These are phyloP conservation scores for Paecilomyces niveus DNA, from an alignment of 2,329 filamentous ascomycete species.

Conservation along the genomic window DNA sequence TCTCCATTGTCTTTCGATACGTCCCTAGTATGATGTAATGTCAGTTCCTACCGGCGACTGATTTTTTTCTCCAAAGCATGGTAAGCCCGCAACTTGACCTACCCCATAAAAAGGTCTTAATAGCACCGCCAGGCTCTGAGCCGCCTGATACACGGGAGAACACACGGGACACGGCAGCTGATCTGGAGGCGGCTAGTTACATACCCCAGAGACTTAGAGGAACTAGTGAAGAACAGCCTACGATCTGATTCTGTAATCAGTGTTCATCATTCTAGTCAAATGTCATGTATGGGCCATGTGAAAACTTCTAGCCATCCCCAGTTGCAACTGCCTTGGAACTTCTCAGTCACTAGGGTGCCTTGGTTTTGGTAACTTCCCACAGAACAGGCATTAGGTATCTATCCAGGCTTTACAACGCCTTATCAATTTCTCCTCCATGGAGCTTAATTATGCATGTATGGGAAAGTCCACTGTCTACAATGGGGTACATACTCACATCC, in stretches of 20 bases:
- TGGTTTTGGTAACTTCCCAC: neutral
- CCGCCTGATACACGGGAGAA: neutral
- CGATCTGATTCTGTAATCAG: neutral
- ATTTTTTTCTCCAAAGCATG: neutral
- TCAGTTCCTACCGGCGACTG: neutral
- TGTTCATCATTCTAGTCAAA: neutral
- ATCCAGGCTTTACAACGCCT: neutral
- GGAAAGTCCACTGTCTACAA: neutral
- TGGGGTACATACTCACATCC: neutral
- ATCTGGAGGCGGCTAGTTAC: neutral
- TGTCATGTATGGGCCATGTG: neutral
- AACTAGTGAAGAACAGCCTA: neutral
- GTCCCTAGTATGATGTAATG: neutral
- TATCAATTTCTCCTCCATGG: neutral
- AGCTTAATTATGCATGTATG: neutral
- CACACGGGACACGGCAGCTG: neutral
- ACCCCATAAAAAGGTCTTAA: neutral
- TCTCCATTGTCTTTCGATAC: no score
- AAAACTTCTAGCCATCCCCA: neutral
- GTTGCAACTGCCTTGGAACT: neutral
- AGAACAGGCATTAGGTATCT: neutral
- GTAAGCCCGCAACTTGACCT: neutral
- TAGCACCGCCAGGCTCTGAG: neutral
- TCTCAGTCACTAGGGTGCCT: neutral
- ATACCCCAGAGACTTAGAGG: neutral